Conservation (phyloP, 2,329 filamentous ascomycete genomes). For the Penicillium sp. region DNA sequence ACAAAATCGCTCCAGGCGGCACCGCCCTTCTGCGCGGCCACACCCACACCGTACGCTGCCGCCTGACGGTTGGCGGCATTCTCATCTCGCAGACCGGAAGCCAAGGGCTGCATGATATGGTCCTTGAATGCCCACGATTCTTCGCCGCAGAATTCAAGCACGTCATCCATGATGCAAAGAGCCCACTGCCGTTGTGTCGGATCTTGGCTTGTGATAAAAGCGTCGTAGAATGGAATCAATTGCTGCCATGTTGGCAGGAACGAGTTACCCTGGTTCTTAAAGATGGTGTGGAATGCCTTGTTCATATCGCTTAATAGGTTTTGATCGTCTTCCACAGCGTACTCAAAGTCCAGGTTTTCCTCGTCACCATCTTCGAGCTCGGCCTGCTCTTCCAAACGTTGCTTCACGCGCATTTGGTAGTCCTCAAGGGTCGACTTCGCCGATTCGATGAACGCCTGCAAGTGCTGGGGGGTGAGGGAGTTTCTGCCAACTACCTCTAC, state of each 20-base stretch:
- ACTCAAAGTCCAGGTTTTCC: conserved; percentile 77
- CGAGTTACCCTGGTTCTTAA: conserved; percentile 85
- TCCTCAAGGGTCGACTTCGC: conserved; percentile 85
- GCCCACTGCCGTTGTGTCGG: conserved; percentile 96
- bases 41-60: conserved; percentile 91
- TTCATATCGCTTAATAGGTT: conserved; percentile 98
- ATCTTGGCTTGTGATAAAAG: conserved; percentile 76
- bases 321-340: conserved; percentile 96
- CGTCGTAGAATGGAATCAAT: conserved; percentile 78
- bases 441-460: conserved; percentile 82
- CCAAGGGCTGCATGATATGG: conserved; percentile 81
- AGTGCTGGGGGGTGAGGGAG: conserved; percentile 73
- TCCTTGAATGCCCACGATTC: conserved; percentile 83
- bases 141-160: conserved; percentile 91
- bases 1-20: conserved; percentile 84
- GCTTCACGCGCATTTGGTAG: conserved; percentile 81
- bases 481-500: conserved; percentile 89
- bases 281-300: conserved; percentile 98
- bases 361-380: conserved; percentile 88
- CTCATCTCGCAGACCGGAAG: conserved; percentile 79
- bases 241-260: conserved; percentile 89
- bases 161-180: conserved; percentile 98
- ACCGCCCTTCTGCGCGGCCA: conserved; percentile 90
- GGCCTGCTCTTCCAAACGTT: conserved; percentile 78
- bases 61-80: conserved; percentile 93